Evolutionary conservation across 2,329 filamentous ascomycete genomes (phyloP), one percentile per base, ranked within the genome.

Genomic region (Fusarium luffae): DNA sequence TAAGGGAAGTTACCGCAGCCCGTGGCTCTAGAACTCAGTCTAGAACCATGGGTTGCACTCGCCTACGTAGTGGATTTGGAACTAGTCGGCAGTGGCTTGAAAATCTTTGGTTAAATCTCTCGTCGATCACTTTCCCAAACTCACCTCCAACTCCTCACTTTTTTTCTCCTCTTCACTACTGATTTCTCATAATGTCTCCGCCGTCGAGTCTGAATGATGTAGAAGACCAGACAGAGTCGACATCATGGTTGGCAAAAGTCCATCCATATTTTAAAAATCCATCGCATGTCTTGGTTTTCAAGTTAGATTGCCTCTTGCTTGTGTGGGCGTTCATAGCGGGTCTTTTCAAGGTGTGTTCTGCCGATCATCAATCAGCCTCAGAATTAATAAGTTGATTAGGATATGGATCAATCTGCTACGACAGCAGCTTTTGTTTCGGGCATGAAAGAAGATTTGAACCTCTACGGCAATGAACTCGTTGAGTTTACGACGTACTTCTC

Each of bases 241-340:
- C 61, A 14, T 75, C 75, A 48, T 78, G 77, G 77, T 59, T 78
- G 9, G 76, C 74, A 7, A 76, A 69, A 5, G 27, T 77, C 0
- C 75, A 78, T 54, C 77, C 76, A 0, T 78, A 77, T 46, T 77
- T 77, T 13, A 65, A 73, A 21, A 62, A 78, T 25, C 73, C 77
- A 1, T 54, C 66, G 5, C 76, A 75, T 58, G 73, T 76, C 5
- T 30, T 78, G 28, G 65, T 77, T 0, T 60, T 77, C 11, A 78
- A 78, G 50, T 66, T 78, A 4, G 77, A 78, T 43, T 28, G 70
- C 14, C 43, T 78, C 0, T 63, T 78, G 2, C 63, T 75, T 49
- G 62, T 75, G 0, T 77, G 77, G 72, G 76, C 75, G 0, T 40
- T 66, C 10, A 57, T 74, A 11, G 72, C 72, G 0, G 72, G 72